phyloP scores from a whole-genome alignment of 164 flowering plant species.

The Tinospora cordifolia region DNA sequence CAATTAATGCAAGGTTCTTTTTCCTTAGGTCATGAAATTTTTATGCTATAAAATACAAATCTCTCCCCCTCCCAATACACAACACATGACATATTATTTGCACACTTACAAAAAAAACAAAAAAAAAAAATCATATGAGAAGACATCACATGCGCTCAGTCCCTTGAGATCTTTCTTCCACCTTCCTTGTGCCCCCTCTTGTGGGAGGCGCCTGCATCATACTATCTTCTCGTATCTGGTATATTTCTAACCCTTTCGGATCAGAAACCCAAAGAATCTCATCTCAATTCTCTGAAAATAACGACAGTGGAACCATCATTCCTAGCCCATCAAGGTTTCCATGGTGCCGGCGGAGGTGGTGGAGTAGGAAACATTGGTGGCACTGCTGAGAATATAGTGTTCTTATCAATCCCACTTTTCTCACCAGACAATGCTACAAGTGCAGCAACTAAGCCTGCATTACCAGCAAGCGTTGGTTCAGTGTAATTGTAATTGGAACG shows the following conservation, averaged over 20 bases:
- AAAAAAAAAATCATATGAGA: no score
- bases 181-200: no score
- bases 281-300: background rate
- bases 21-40: no score
- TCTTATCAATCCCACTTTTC: slow-evolving; percentile 62
- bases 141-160: no score
- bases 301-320: background rate
- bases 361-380: slow-evolving; percentile 97
- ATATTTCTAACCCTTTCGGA: background rate
- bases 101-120: no score
- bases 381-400: slow-evolving; percentile 91
- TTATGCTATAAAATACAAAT: no score
- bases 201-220: no score
- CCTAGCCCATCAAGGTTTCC: slow-evolving; percentile 58
- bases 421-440: slow-evolving; percentile 80
- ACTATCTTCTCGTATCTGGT: background rate
- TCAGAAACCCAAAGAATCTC: background rate
- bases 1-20: no score
- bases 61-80: no score
- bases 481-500: slow-evolving; percentile 84
- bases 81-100: no score
- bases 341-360: slow-evolving; percentile 98
- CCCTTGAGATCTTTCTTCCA: no score
- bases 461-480: slow-evolving; percentile 91
- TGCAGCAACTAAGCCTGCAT: slow-evolving; percentile 96